Base-by-base conservation (phyloP, 1,284 basidiomycete genomes). In the Tylopilus orsonianus region DNA sequence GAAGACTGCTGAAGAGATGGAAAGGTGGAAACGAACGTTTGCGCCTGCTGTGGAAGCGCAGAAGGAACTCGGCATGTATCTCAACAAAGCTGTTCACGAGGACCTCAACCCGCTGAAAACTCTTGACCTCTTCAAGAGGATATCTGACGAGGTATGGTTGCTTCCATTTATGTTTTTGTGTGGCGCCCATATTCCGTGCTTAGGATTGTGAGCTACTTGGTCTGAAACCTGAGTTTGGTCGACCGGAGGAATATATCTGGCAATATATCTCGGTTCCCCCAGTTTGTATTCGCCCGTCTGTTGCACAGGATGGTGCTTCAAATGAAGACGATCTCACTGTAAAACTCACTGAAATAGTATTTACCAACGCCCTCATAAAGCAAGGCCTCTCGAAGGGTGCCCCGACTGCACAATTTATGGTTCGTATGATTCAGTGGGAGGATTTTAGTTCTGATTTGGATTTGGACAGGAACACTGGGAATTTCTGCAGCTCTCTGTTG, bases 281-380 rank as follows among this genome's bases (percentile, higher is more conserved):
- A 0, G 94, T 97, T 33, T 97, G 93, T 66, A 99, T 99, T 50
- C 85, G 97, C 37, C 97, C 97, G 0, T 97, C 94, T 5, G 97
- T 99, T 1, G 89, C 91, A 0, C 97, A 99, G 67, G 97, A 99
- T 61, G 93, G 90, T 12, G 94, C 94, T 14, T 95, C 91, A 24
- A 99, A 98, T 64, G 97, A 99, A 72, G 97, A 99, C 61, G 97
- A 99, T 67, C 77, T 99, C 30, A 99, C 97, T 0, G 93, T 97
- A 57, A 99, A 99, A 65, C 81, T 99, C 13, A 92, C 93, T 5
- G 97, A 99, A 68, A 99, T 99, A 52, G 92, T 97, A 19, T 95
- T 96, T 65, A 90, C 88, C 46, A 99, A 98, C 62, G 87, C 89
- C 19, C 78, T 97, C 26, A 93, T 99, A 66, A 93, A 93, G 68